These are phyloP conservation scores for Sicyos baderoa DNA, from an alignment of 306 rosid genomes.

Conservation along the genomic window DNA sequence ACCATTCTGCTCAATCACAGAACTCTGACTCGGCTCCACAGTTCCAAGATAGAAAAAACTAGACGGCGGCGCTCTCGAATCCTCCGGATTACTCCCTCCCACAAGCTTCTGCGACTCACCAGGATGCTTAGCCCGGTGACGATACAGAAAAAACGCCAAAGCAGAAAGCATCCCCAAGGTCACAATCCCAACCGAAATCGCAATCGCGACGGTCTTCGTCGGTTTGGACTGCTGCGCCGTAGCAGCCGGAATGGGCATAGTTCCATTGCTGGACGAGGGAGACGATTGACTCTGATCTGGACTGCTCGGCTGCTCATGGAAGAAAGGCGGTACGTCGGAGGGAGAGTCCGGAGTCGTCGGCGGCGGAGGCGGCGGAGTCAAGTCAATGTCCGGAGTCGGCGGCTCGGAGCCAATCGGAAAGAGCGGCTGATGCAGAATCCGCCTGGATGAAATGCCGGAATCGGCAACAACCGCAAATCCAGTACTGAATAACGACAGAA, in stretches of 20 bases:
- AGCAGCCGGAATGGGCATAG: constrained; percentile 60
- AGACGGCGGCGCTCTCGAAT: constrained; percentile 50
- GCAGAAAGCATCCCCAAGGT: constrained; percentile 93
- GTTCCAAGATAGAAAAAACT: constrained; percentile 88
- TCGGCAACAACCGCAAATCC: background rate
- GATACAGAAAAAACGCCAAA: constrained; percentile 68
- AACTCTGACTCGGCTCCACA: constrained; percentile 55
- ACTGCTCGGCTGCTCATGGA: background rate
- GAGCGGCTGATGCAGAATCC: constrained; percentile 82
- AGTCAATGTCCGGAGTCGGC: constrained; percentile 12
- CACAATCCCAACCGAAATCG: constrained; percentile 81
- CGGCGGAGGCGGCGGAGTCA: constrained; percentile 25
- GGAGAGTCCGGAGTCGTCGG: constrained; percentile 27
- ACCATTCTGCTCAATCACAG: constrained; percentile 25
- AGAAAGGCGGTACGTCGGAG: constrained; percentile 3
- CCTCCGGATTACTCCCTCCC: constrained; percentile 29
- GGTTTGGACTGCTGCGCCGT: constrained; percentile 65
- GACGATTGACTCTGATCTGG: constrained; percentile 35
- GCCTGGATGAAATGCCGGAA: constrained; percentile 20
- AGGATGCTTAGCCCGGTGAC: constrained; percentile 69
- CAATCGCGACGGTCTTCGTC: constrained; percentile 75
- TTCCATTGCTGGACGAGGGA: constrained; percentile 27
- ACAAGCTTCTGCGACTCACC: constrained; percentile 69
- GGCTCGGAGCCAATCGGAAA: background rate
- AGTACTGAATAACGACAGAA: background rate